phyloP scores from a whole-genome alignment of 2,329 filamentous ascomycete genomes.

The Verticillium nubilum region DNA sequence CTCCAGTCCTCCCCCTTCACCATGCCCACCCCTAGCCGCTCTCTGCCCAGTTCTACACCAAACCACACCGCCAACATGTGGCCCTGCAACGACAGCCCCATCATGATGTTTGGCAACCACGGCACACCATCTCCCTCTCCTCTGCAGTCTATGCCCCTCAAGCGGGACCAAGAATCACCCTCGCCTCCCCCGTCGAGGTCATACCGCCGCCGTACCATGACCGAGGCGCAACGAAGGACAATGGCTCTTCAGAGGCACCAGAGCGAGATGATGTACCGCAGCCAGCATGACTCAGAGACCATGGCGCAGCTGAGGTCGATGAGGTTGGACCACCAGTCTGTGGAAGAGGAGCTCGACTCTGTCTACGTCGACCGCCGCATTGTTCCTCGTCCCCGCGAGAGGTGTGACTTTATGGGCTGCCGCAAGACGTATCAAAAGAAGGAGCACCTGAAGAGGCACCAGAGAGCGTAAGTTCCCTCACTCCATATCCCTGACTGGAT shows the following conservation, averaged over 20 bases:
- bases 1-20: constrained; percentile 12
- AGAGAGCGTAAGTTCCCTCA: constrained; percentile 38
- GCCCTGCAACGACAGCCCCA: constrained; percentile 34
- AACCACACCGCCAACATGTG: constrained; percentile 30
- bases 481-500: not conserved
- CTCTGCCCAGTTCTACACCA: constrained; percentile 30
- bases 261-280: constrained; percentile 11
- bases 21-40: constrained; percentile 12
- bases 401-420: constrained; percentile 42
- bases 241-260: constrained; percentile 37
- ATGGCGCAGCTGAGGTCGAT: constrained; percentile 11
- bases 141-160: constrained; percentile 24
- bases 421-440: constrained; percentile 44
- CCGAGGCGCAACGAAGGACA: constrained; percentile 37
- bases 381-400: constrained; percentile 7
- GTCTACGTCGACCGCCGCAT: constrained; percentile 13
- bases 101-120: constrained; percentile 27
- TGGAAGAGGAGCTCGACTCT: constrained; percentile 8
- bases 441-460: constrained; percentile 52
- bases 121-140: constrained; percentile 22
- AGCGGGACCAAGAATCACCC: constrained; percentile 2
- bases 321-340: constrained; percentile 12
- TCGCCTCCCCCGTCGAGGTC: constrained; percentile 22
- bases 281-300: constrained; percentile 12
- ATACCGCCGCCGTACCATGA: constrained; percentile 31